Evolutionary conservation across 768 basidiomycete species (phyloP), one percentile per base, ranked within the genome.

Genomic region (Rhodotorula babjevae): DNA sequence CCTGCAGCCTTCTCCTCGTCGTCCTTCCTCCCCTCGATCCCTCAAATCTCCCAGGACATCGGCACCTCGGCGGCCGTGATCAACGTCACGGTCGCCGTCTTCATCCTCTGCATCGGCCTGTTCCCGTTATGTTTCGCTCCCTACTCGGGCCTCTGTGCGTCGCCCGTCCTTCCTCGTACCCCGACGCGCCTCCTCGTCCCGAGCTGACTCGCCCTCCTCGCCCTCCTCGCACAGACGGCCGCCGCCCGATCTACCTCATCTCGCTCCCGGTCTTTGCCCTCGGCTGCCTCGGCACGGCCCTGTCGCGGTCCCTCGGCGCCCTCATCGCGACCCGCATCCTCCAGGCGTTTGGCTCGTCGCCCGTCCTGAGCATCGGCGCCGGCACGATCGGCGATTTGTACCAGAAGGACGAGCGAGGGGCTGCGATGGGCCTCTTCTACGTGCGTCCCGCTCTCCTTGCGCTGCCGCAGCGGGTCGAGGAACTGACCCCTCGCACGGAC

Each of bases 341-440:
- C 9, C 72, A 73, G 19, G 71, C 49, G 15, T 18, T 66, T 23
- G 68, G 68, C 5, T 57, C 60, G 18, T 65, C 47, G 3, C 33
- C 72, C 11, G 68, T 73, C 14, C 60, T 69, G 12, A 61, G 57
- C 21, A 62, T 74, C 44, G 72, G 72, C 2, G 68, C 68, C 3
- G 72, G 72, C 0, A 74, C 68, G 1, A 69, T 74, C 7, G 63
- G 68, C 21, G 72, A 74, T 31, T 25, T 69, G 15, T 74, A 74
- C 33, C 61, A 53, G 1, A 46, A 50, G 16, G 25, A 52, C 19
- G 19, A 46, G 14, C 62, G 72, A 5, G 72, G 68, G 0, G 44
- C 42, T 2, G 68, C 72, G 0, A 70, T 74, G 68, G 69, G 64
- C 11, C 29, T 58, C 1, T 40, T 52, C 18, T 61, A 49, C 46